These are phyloP conservation scores for Cordyceps fumosorosea DNA, from an alignment of 2,329 filamentous ascomycete genomes.

Conservation along the genomic window DNA sequence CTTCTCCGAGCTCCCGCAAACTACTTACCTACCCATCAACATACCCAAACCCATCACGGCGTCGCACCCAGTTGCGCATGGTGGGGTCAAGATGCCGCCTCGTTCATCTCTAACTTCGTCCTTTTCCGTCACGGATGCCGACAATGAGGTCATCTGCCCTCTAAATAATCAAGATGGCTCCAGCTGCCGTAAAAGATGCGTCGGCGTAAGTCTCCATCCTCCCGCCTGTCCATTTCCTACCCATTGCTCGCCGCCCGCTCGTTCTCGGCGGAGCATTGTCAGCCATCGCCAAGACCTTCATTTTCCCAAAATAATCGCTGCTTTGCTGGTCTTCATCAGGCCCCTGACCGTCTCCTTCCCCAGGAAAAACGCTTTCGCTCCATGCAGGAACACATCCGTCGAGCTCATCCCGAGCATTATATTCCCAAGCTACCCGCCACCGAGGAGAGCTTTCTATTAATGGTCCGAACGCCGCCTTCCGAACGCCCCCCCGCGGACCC, in stretches of 20 bases:
- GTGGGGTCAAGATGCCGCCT: constrained; percentile 75
- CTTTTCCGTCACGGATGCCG: constrained; percentile 85
- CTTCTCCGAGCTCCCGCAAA: neutral
- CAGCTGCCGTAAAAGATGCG: constrained; percentile 93
- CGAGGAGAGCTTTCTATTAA: constrained; percentile 93
- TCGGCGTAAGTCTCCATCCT: constrained; percentile 69
- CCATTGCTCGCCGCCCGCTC: neutral
- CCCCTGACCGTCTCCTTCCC: constrained; percentile 5
- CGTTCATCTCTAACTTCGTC: constrained; percentile 80
- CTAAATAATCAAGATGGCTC: constrained; percentile 94
- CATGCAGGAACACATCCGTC: constrained; percentile 98
- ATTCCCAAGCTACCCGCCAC: constrained; percentile 96
- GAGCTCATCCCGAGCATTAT: constrained; percentile 94
- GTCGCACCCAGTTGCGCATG: constrained; percentile 33
- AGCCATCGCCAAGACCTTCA: neutral
- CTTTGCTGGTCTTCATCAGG: constrained; percentile 13
- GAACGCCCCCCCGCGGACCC: constrained; percentile 46
- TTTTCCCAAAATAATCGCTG: neutral
- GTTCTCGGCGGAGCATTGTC: too few species aligned
- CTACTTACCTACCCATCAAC: neutral
- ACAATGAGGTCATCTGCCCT: constrained; percentile 95
- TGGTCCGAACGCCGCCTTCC: constrained; percentile 85
- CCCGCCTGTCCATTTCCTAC: neutral
- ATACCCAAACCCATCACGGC: neutral
- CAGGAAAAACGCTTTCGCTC: constrained; percentile 91